A percentile compares a stretch with the other conserved stretches of the same genome.
phyloP scores from a whole-genome alignment of 2,329 filamentous ascomycete species.

The Talaromyces funiculosus region DNA sequence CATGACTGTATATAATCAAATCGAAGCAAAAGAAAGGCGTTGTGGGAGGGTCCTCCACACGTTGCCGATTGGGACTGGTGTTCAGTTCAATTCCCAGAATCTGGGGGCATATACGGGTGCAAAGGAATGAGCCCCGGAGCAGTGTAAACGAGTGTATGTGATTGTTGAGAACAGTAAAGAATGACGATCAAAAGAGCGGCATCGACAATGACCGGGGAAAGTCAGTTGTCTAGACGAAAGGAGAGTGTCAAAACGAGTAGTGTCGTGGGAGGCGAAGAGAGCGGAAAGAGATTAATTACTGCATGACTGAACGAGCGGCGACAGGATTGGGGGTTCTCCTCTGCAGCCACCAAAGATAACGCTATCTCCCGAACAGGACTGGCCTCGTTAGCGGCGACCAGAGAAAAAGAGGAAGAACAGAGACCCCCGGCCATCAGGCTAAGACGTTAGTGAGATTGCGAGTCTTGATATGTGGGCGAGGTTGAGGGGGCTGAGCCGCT shows the following conservation, averaged over 20 bases:
- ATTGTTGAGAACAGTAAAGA: not conserved
- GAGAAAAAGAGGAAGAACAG: not conserved
- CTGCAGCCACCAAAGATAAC: not conserved
- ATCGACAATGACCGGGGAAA: not conserved
- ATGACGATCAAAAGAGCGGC: constrained; percentile 7
- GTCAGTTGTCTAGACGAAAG: not conserved
- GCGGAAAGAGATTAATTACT: not conserved
- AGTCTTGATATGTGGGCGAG: constrained; percentile 2
- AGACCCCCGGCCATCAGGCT: not conserved
- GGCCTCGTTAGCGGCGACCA: not conserved
- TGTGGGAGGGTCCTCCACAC: constrained; percentile 1
- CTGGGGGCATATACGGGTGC: not conserved
- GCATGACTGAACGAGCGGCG: constrained; percentile 1
- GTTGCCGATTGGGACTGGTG: not conserved
- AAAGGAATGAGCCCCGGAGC: constrained; percentile 3
- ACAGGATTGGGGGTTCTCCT: not conserved
- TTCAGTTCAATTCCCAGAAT: too few relatives aligned
- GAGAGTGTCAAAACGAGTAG: not conserved
- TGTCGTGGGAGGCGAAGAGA: not conserved
- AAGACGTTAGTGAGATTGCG: not conserved
- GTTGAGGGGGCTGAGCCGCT: not conserved
- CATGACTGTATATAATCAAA: constrained; percentile 7
- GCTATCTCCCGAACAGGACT: constrained; percentile 2
- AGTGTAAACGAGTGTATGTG: constrained; percentile 3
- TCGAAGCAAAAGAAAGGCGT: not conserved